These are phyloP conservation scores for Botryotinia narcissicola DNA, from an alignment of 2,329 filamentous ascomycete genomes.

Conservation along the genomic window DNA sequence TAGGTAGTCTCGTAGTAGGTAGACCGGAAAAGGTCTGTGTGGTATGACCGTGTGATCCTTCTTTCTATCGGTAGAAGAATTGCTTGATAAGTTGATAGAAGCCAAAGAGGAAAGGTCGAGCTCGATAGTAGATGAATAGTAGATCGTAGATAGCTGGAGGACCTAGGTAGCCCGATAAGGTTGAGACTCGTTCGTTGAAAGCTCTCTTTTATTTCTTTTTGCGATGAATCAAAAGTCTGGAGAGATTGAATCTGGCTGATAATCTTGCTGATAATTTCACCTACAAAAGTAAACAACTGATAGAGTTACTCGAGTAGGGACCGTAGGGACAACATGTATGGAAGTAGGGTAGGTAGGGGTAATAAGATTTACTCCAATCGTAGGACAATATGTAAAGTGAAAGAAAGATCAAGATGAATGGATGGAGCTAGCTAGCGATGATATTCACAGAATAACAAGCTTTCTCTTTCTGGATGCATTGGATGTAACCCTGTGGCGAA, in stretches of 20 bases:
- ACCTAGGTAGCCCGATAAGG: neutral
- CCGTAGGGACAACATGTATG: neutral
- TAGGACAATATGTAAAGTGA: neutral
- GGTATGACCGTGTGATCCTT: neutral
- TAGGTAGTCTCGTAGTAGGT: neutral
- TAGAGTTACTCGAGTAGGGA: neutral
- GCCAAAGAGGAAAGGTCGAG: neutral
- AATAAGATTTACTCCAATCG: neutral
- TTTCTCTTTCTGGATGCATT: neutral
- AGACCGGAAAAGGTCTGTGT: neutral
- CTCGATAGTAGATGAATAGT: neutral
- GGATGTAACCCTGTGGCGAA: neutral
- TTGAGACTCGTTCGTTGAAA: neutral
- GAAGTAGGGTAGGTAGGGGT: neutral
- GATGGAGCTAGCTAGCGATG: neutral
- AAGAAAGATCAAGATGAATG: neutral
- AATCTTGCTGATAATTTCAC: neutral
- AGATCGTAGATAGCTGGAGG: neutral
- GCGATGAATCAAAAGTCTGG: neutral
- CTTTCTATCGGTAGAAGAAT: neutral
- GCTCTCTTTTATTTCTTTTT: neutral
- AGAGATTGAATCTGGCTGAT: neutral
- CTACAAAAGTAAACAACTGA: neutral
- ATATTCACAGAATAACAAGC: slow-evolving; percentile 11
- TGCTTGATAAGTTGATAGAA: neutral